Conservation (phyloP, 805 yeast species). For the Debaryomyces prosopidis region DNA sequence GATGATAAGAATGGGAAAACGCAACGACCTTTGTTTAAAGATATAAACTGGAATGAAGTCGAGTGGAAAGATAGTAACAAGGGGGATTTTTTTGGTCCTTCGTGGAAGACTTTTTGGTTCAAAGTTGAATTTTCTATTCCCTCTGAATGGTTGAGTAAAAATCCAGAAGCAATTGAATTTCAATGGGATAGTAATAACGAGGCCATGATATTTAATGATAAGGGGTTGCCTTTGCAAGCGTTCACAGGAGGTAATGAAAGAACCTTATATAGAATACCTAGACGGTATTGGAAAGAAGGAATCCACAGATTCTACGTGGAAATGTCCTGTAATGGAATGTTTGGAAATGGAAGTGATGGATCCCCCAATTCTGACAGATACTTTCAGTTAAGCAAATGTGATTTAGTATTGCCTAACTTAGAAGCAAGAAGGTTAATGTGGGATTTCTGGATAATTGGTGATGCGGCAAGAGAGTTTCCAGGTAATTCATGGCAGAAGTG, state of each 20-base stretch:
- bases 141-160: constrained; percentile 47
- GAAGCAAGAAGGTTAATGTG: constrained; percentile 74
- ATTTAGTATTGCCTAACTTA: constrained; percentile 75
- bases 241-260: constrained; percentile 86
- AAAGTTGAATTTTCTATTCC: constrained; percentile 68
- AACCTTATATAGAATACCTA: constrained; percentile 68
- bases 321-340: constrained; percentile 93
- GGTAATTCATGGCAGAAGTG: constrained; percentile 79
- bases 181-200: constrained; percentile 89
- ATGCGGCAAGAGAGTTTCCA: constrained; percentile 85
- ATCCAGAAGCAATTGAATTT: constrained; percentile 54
- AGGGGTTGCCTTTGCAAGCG: constrained; percentile 77
- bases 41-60: constrained; percentile 47
- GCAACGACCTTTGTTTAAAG: constrained; percentile 61
- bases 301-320: constrained; percentile 78
- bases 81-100: constrained; percentile 86
- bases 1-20: constrained; percentile 46
- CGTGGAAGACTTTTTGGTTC: constrained; percentile 98
- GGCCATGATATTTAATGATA: constrained; percentile 69
- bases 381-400: constrained; percentile 69
- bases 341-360: constrained; percentile 65
- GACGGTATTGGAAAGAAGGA: constrained; percentile 48
- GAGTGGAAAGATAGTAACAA: constrained; percentile 58
- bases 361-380: constrained; percentile 69
- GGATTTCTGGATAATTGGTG: constrained; percentile 88